A percentile compares a stretch with the other conserved stretches of the same genome.
phyloP scores from a whole-genome alignment of 331 rosid genomes.

The Dryas integrifolia region DNA sequence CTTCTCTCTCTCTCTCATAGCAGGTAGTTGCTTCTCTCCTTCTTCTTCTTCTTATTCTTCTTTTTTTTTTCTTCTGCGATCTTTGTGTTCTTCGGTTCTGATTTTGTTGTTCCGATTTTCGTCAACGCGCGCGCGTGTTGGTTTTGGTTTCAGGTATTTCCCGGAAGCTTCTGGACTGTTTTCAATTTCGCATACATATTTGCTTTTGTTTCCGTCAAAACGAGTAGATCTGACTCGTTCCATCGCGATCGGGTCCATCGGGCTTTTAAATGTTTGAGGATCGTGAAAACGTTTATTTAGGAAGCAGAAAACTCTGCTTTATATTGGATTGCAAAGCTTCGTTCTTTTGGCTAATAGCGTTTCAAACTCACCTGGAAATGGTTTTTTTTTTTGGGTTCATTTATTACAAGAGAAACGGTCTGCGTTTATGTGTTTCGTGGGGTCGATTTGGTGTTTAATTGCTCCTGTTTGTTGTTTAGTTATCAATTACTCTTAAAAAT shows the following conservation, averaged over 20 bases:
- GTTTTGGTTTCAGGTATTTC: conserved; percentile 17
- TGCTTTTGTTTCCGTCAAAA: background rate
- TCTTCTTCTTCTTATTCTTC: background rate
- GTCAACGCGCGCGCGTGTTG: background rate
- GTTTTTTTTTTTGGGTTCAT: background rate
- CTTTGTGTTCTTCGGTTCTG: background rate
- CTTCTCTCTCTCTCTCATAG: background rate
- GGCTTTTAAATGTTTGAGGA: background rate
- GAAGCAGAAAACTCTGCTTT: background rate
- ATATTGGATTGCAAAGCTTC: background rate
- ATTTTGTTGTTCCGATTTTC: background rate
- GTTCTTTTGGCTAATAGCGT: background rate
- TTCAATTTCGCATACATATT: background rate
- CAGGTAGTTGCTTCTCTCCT: conserved; percentile 15
- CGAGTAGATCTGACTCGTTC: conserved; percentile 18
- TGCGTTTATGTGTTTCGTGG: conserved; percentile 5
- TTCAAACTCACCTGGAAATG: background rate
- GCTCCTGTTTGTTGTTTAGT: background rate
- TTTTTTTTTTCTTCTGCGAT: background rate
- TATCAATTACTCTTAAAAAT: background rate
- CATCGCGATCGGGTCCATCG: background rate
- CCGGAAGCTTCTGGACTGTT: conserved; percentile 2
- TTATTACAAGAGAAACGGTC: background rate
- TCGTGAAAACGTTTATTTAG: background rate
- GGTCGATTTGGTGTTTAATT: background rate